These are phyloP conservation scores for Olyra latifolia DNA, from an alignment of 176 grass and related monocot genomes.

Conservation along the genomic window DNA sequence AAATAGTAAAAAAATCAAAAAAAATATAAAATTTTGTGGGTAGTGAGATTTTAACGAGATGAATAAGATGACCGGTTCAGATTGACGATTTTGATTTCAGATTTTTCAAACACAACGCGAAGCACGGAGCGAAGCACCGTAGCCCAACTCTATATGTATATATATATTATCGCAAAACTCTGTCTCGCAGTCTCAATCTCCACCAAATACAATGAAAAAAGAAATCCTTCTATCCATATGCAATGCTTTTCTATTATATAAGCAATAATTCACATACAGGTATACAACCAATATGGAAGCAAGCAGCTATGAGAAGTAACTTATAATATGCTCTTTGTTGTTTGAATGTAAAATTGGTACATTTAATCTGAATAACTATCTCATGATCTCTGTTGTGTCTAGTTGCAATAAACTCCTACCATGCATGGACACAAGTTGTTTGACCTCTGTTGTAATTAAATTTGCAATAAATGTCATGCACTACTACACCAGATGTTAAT, in stretches of 20 bases:
- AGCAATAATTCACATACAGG: background rate
- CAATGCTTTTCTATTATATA: background rate
- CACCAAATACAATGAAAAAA: background rate
- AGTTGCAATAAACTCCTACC: background rate
- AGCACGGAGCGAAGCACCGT: no score
- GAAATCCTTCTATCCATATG: background rate
- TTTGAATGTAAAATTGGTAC: background rate
- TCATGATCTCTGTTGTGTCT: conserved; percentile 9
- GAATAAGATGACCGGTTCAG: no score
- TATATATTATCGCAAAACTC: no score
- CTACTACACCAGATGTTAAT: conserved; percentile 1
- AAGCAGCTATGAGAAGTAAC: background rate
- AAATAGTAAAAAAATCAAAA: no score
- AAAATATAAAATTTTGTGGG: no score
- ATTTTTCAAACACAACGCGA: no score
- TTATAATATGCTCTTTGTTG: background rate
- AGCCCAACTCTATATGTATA: no score
- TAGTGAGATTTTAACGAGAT: no score
- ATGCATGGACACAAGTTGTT: background rate
- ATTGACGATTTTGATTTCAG: no score
- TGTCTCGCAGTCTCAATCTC: background rate
- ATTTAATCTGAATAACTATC: background rate
- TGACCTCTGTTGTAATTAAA: background rate
- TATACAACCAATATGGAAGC: background rate
- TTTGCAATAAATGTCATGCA: background rate